Percentiles rank a stretch among this genome's conserved stretches.
phyloP scores from a whole-genome alignment of 2,329 filamentous ascomycete species.

The Bipolaris zeicola region DNA sequence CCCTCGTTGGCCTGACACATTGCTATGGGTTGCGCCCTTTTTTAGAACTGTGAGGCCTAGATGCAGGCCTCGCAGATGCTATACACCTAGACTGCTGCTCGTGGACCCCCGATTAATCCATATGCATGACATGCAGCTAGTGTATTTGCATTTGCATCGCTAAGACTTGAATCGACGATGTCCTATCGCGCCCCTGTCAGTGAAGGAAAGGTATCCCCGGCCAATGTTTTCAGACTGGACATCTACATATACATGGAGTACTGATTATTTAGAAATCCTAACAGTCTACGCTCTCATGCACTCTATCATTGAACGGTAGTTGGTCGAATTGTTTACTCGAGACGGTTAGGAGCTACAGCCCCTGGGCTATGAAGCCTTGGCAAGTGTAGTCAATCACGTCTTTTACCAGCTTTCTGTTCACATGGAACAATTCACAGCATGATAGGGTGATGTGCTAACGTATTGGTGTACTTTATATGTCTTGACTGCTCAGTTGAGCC shows the following conservation, averaged over 20 bases:
- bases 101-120: constrained; percentile 4
- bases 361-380: not conserved
- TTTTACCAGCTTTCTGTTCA: not conserved
- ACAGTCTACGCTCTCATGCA: not conserved
- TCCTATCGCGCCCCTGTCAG: not conserved
- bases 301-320: not conserved
- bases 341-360: not conserved
- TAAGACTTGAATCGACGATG: constrained; percentile 12
- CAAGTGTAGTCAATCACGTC: not conserved
- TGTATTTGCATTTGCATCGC: not conserved
- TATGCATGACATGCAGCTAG: constrained; percentile 11
- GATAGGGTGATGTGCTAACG: not conserved
- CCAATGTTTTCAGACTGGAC: not conserved
- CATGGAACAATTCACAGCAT: not conserved
- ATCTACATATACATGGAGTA: not conserved
- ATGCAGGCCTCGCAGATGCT: constrained; percentile 8
- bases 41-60: constrained; percentile 10
- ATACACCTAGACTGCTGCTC: constrained; percentile 4
- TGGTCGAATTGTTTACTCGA: not conserved
- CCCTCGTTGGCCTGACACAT: constrained; percentile 3
- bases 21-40: constrained; percentile 6
- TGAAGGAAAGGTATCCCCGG: not conserved
- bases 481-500: not conserved
- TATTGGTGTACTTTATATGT: not conserved
- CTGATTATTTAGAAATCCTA: not conserved